Evolutionary conservation across 2,329 filamentous ascomycete genomes (phyloP).

Genomic region (Colletotrichum tanaceti): DNA sequence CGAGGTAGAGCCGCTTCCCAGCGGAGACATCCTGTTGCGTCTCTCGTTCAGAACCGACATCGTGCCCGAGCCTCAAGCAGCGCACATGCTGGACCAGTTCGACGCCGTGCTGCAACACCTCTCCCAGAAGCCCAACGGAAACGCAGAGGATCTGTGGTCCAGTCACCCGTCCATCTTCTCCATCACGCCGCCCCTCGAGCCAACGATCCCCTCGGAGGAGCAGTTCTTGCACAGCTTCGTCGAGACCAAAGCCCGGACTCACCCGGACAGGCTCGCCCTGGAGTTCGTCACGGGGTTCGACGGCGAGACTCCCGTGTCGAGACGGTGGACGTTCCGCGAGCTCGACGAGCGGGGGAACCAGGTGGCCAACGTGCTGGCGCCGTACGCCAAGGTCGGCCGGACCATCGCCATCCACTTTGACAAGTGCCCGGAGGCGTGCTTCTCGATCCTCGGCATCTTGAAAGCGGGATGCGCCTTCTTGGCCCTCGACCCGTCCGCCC

Average conservation of each 20-base stretch:
- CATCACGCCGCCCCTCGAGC: slow-evolving; percentile 70
- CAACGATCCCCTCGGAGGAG: slow-evolving; percentile 67
- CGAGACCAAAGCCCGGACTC: slow-evolving; percentile 67
- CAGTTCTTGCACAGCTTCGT: slow-evolving; percentile 81
- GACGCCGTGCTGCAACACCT: slow-evolving; percentile 73
- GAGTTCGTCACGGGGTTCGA: slow-evolving; percentile 76
- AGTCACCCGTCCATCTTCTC: slow-evolving; percentile 65
- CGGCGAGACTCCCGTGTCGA: slow-evolving; percentile 56
- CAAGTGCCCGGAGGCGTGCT: slow-evolving; percentile 86
- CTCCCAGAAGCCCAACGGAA: slow-evolving; percentile 59
- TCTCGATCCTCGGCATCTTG: slow-evolving; percentile 82
- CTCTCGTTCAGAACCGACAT: slow-evolving; percentile 74
- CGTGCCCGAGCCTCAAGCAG: slow-evolving; percentile 76
- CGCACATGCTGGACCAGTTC: slow-evolving; percentile 76
- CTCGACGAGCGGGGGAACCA: slow-evolving; percentile 78
- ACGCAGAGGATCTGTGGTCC: slow-evolving; percentile 53
- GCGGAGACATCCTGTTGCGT: slow-evolving; percentile 67
- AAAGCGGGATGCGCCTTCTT: slow-evolving; percentile 87
- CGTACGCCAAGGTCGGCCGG: slow-evolving; percentile 62
- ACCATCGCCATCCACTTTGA: slow-evolving; percentile 84
- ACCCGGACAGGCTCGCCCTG: slow-evolving; percentile 74
- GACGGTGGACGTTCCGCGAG: slow-evolving; percentile 79
- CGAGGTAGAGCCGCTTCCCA: slow-evolving; percentile 72
- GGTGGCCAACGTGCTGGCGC: slow-evolving; percentile 73
- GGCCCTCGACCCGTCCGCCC: slow-evolving; percentile 81